These are phyloP conservation scores for Ricinus communis DNA, from an alignment of 345 rosid species.

Conservation along the genomic window DNA sequence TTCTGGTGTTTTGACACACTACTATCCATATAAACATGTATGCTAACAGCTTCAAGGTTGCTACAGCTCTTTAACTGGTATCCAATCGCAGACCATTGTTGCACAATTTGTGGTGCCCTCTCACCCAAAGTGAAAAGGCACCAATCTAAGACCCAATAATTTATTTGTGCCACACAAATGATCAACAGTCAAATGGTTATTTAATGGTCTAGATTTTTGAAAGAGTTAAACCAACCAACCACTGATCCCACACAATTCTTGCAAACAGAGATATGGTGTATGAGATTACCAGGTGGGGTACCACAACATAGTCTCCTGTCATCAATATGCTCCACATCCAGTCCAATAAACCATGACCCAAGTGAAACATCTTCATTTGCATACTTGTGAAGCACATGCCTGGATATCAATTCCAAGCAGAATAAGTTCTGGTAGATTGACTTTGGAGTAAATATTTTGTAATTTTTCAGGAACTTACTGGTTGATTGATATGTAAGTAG, in stretches of 20 bases:
- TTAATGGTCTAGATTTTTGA: not conserved
- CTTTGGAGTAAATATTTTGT: not conserved
- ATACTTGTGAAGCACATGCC: slow-evolving; percentile 84
- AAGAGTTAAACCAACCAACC: not conserved
- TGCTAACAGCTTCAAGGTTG: not conserved
- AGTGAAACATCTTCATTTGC: slow-evolving; percentile 93
- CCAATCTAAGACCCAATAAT: not conserved
- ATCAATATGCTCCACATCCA: slow-evolving; percentile 93
- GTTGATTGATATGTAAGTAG: slow-evolving; percentile 82
- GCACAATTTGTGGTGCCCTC: not conserved
- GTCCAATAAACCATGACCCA: slow-evolving; percentile 96
- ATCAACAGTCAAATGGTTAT: not conserved
- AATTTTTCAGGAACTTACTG: slow-evolving; percentile 50
- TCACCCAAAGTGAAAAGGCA: not conserved
- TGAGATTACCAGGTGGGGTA: slow-evolving; percentile 77
- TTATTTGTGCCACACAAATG: not conserved
- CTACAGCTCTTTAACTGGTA: not conserved
- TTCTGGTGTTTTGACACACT: not conserved
- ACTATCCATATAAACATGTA: not conserved
- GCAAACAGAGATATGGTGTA: not conserved
- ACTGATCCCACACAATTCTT: no score
- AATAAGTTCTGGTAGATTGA: slow-evolving; percentile 4
- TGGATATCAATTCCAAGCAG: slow-evolving; percentile 22
- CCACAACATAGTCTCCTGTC: slow-evolving; percentile 98
- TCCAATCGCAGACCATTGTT: not conserved